These are phyloP conservation scores for Venturia pyrina DNA, from an alignment of 2,329 filamentous ascomycete genomes.

Conservation along the genomic window DNA sequence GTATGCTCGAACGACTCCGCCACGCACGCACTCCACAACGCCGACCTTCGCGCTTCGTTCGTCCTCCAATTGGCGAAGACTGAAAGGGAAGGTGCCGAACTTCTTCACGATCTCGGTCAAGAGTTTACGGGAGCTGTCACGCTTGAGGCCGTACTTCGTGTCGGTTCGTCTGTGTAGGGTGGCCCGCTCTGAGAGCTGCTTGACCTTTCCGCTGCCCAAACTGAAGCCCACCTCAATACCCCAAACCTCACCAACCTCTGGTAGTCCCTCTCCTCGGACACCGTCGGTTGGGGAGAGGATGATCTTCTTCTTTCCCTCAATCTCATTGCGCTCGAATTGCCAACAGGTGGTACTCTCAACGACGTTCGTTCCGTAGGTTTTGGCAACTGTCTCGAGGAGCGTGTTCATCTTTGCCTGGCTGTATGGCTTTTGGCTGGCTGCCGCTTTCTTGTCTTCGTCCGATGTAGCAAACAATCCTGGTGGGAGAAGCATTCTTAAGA, in stretches of 20 bases:
- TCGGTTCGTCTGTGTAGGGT: slow-evolving; percentile 90
- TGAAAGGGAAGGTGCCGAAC: slow-evolving; percentile 97
- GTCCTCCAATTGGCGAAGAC: slow-evolving; percentile 89
- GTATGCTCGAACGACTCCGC: slow-evolving; percentile 88
- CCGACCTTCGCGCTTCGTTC: slow-evolving; percentile 93
- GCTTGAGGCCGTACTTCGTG: slow-evolving; percentile 87
- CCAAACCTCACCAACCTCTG: slow-evolving; percentile 91
- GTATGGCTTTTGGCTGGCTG: slow-evolving; percentile 63
- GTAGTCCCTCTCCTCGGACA: slow-evolving; percentile 79
- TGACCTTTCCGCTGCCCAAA: slow-evolving; percentile 87
- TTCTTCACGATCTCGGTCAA: slow-evolving; percentile 94
- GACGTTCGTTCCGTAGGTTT: slow-evolving; percentile 81
- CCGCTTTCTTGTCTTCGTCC: slow-evolving; percentile 91
- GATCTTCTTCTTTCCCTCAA: slow-evolving; percentile 97
- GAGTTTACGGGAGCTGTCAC: slow-evolving; percentile 83
- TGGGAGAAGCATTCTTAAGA: slow-evolving; percentile 82
- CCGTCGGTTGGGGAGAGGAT: slow-evolving; percentile 80
- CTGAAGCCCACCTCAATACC: slow-evolving; percentile 93
- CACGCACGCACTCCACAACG: slow-evolving; percentile 90
- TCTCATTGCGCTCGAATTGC: slow-evolving; percentile 94
- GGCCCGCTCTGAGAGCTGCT: slow-evolving; percentile 75
- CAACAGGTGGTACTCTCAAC: slow-evolving; percentile 98
- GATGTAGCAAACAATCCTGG: slow-evolving; percentile 75
- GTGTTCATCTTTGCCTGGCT: slow-evolving; percentile 79
- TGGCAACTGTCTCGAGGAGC: slow-evolving; percentile 82